Evolutionary conservation across 2,329 filamentous ascomycete species (phyloP), one percentile per base, ranked within the genome.

Genomic region (Stromatinia cepivora): DNA sequence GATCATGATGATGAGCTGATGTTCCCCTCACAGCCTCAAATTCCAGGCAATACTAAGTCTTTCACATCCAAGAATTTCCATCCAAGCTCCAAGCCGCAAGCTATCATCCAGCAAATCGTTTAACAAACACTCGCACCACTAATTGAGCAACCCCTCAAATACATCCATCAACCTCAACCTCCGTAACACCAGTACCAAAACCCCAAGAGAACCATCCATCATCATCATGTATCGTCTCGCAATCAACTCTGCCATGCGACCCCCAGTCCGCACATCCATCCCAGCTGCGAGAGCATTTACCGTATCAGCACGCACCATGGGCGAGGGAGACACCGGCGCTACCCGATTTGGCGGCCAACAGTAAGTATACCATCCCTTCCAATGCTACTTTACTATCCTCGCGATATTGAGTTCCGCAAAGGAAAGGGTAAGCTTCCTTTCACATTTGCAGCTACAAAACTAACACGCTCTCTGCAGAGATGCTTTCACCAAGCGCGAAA

Each of bases 401-500:
- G 62, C 36, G 50, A 28, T 39, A 65, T 65, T 65, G 46, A 53
- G 36, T 50, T 54, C 31, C 17, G 25, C 53, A 59, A 48, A 58
- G 64, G 48, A 68, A 67, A 31, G 39, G 42, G 63, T 28, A 36
- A 58, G 52, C 39, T 34, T 4, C 22, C 31, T n/a, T 36, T 17
- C 28, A n/a, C n/a, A 53, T 42, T 15, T 39, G 17, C 48, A 53
- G 20, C 42, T 48, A 34, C 25, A 39, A 59, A 67, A 70, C 72
- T 77, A 72, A 76, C 34, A n/a, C 13, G 59, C 64, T 45, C 25
- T 50, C 20, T 31, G 76, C 74, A 97, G 94, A 76, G 94, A 99
- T 79, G 88, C 92, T 69, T 99, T 97, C 87, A 92, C 90, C 83
- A 91, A 90, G 83, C 93, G 95, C 77, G 95, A 99, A 83, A 87